phyloP scores from a whole-genome alignment of 345 rosid genomes.

The Garcia nutans region DNA sequence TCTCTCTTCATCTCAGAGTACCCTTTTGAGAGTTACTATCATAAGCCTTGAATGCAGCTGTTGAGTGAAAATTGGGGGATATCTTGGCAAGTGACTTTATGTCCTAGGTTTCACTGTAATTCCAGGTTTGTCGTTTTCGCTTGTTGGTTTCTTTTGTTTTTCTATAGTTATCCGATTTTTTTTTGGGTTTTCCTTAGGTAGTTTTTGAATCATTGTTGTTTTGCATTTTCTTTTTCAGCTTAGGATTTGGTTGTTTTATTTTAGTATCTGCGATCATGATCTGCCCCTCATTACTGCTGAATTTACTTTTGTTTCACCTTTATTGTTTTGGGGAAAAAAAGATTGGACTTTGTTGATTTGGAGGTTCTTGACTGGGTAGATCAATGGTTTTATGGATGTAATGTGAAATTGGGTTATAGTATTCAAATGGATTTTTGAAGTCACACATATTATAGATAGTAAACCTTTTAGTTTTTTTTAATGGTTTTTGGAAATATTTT shows the following conservation, averaged over 20 bases:
- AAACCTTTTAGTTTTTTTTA: no score
- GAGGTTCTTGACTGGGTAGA: not conserved
- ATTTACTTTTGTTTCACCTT: not conserved
- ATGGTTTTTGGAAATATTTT: no score
- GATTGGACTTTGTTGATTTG: not conserved
- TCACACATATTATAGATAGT: no score
- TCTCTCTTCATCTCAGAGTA: no score
- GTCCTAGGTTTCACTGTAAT: not conserved
- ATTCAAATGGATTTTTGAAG: not conserved
- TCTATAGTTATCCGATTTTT: not conserved
- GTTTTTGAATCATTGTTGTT: not conserved
- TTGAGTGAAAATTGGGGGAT: not conserved
- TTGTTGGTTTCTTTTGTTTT: not conserved
- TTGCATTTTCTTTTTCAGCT: not conserved
- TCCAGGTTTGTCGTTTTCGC: conserved; percentile 2
- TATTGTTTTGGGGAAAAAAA: not conserved
- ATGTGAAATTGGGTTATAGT: not conserved
- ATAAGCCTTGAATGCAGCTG: not conserved
- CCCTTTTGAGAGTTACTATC: no score
- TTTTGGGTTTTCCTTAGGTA: not conserved
- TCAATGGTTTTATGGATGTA: not conserved
- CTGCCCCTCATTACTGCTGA: not conserved
- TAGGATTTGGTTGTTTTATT: no score
- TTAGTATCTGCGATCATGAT: not conserved
- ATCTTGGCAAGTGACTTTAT: not conserved